Evolutionary conservation across 2,329 filamentous ascomycete genomes (phyloP), one percentile per base, ranked within the genome.

Genomic region (Fusarium mundagurra): DNA sequence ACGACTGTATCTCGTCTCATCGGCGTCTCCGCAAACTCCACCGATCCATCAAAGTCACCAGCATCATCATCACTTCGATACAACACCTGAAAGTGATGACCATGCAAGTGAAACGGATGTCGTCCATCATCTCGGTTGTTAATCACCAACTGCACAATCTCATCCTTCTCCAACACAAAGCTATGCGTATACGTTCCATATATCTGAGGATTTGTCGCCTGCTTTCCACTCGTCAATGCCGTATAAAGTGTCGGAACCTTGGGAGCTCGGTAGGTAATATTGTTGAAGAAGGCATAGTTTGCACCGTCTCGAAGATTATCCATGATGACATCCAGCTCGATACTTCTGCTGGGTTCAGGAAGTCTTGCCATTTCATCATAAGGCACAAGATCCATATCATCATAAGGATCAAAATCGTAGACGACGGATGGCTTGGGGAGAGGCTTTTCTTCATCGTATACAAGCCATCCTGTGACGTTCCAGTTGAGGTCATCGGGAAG

Each of bases 171-270:
- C 18, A 97, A 87, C 7, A 97, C 86, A 75, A 94, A 88, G 3
- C 91, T 83, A 76, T 93, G 88, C 0, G 92, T 91, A 80, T 89
- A 89, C 24, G 86, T 84, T 36, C 93, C 92, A 78, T 95, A 95
- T 9, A 94, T 83, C 5, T 80, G 73, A 1, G 90, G 85, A 69
- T 94, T 86, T 4, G 85, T 86, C 20, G 90, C 88, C 24, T 87
- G 83, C 58, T 93, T 83, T 22, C 89, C 90, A 3, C 90, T 83
- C 0, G 89, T 90, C 8, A 97, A 85, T 3, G 88, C 93, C 1
- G 92, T 94, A 85, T 95, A 97, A 0, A 97, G 86, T 0, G 92
- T 91, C 0, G 94, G 95, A 0, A 97, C 94, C 80, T 94, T 93
- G 55, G 93, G 94, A 0, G 83, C 64, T 8, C 89, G 88, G 81